Conservation (phyloP, 176 grass and related monocot genomes). For the Oryza brachyantha region DNA sequence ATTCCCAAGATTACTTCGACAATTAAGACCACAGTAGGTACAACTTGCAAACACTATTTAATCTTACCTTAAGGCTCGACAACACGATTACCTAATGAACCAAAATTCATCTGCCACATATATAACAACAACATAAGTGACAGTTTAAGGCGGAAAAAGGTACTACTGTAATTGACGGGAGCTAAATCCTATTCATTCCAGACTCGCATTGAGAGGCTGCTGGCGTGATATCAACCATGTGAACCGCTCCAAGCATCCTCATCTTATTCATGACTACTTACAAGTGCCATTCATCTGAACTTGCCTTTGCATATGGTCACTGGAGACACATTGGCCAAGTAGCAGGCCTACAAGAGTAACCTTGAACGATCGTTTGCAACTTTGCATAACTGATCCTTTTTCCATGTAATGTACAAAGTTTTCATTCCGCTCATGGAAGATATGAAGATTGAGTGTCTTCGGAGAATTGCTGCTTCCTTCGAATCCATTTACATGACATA, state of each 20-base stretch:
- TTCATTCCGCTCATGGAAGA: neutral
- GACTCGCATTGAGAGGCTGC: slow-evolving; percentile 18
- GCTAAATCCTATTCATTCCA: slow-evolving; percentile 12
- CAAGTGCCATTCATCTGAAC: neutral
- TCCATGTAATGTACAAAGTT: slow-evolving; percentile 42
- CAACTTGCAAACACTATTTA: neutral
- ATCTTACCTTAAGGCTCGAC: neutral
- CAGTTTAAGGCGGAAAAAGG: neutral
- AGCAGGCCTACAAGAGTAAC: slow-evolving; percentile 8
- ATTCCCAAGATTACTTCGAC: neutral
- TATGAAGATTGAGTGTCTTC: slow-evolving; percentile 12
- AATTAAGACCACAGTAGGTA: neutral
- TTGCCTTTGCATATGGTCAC: neutral
- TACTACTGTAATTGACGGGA: neutral
- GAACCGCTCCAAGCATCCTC: slow-evolving; percentile 1
- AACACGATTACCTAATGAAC: neutral
- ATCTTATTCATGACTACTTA: slow-evolving; percentile 30
- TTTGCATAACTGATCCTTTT: neutral
- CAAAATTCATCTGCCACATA: neutral
- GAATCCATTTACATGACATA: slow-evolving; percentile 47
- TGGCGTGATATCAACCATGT: neutral
- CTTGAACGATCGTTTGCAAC: neutral
- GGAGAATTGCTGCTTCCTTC: neutral
- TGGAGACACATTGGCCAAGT: neutral
- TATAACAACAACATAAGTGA: neutral